These are phyloP conservation scores for Salvia rosmarinus DNA, from an alignment of 257 asterid species.

Conservation along the genomic window DNA sequence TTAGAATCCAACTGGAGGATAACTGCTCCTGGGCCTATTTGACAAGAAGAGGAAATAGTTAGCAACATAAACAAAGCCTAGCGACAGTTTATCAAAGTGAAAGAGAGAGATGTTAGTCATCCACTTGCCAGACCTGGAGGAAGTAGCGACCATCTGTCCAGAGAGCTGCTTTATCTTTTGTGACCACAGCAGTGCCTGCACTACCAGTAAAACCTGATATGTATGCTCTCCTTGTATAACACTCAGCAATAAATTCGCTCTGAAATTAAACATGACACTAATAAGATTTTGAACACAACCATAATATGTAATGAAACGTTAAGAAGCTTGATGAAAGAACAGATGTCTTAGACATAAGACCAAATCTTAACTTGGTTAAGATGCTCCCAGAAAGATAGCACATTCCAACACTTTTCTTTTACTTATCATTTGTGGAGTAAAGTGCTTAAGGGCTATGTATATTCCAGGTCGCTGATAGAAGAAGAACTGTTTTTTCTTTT, in stretches of 20 bases:
- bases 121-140: conserved; percentile 66
- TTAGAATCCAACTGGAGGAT: conserved; percentile 81
- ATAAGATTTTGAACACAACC: conserved; percentile 29
- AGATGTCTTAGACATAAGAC: conserved; percentile 10
- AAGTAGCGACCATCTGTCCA: conserved; percentile 99
- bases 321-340: conserved; percentile 12
- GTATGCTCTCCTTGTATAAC: conserved; percentile 86
- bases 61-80: conserved; percentile 28
- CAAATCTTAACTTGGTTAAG: not conserved
- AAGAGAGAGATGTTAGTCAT: not conserved
- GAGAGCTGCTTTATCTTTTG: conserved; percentile 93
- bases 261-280: conserved; percentile 38
- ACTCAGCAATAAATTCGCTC: conserved; percentile 97
- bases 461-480: not conserved
- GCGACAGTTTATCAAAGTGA: not conserved
- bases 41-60: conserved; percentile 28
- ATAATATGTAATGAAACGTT: conserved; percentile 4
- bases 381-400: not conserved
- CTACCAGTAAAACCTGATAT: conserved; percentile 97
- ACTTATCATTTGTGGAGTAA: not conserved
- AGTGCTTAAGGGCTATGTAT: not conserved
- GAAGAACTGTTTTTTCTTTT: too few species aligned
- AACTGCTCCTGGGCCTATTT: conserved; percentile 91
- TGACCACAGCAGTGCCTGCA: conserved; percentile 96
- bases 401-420: not conserved